Evolutionary conservation across 345 rosid genomes (phyloP), one percentile per base, ranked within the genome.

Genomic region (Boechera stricta): DNA sequence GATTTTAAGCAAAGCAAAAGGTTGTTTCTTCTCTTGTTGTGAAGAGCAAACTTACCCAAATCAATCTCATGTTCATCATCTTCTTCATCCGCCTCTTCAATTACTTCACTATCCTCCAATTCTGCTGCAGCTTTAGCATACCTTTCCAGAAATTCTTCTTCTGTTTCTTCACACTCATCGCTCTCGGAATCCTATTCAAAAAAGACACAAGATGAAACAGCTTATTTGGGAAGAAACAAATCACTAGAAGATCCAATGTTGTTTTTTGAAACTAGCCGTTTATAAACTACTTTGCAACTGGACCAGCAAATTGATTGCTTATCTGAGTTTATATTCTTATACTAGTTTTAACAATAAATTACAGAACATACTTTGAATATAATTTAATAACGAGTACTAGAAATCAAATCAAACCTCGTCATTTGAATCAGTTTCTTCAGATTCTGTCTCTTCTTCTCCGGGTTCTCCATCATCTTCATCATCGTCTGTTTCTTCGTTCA

Each of bases 91-190:
- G 85, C 89, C 76, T 92, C 96, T 75, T 88, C 96, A 38, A 85
- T 67, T n/a, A 66, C 67, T 48, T 57, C 51, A 64, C 77, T 74
- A 48, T 86, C 75, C 45, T 89, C 91, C 79, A 90, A 81, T 29
- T 79, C 90, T 52, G 75, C 77, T 45, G 98, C 98, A 36, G 87
- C 87, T 84, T 78, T 77, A 51, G 96, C 98, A 86, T 92, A 88
- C 74, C 98, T 89, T 81, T 90, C 91, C 44, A 92, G 79, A 79
- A 90, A 89, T 74, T 92, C 88, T 81, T 89, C 91, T 71, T 90
- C 88, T 4, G 96, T 92, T 92, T 90, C 98, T 77, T 89, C 96
- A 67, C 56, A 82, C 51, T 90, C 94, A 33, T 86, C 94, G 35
- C 73, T 86, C 84, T 87, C 94, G 1, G 96, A 93, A 69, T 93